A percentile compares a stretch with the other conserved stretches of the same genome.
phyloP scores from a whole-genome alignment of 192 early-diverging fungal species.

The Gorgonomyces haynaldii region DNA sequence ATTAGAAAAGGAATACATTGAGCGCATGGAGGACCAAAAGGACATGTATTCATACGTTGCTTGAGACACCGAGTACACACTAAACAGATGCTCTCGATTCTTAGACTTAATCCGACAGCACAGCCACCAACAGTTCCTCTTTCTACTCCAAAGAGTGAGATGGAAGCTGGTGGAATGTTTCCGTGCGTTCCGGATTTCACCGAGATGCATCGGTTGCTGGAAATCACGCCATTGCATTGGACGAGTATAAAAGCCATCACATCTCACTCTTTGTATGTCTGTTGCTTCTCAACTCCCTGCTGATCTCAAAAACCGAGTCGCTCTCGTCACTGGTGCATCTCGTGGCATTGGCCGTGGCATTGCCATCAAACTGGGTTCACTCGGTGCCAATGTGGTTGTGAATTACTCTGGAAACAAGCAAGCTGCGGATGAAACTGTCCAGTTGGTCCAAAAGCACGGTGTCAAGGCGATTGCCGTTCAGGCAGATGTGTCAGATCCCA shows the following conservation, averaged over 20 bases:
- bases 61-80: no score
- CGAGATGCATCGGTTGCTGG: no score
- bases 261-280: no score
- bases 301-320: conserved; percentile 2
- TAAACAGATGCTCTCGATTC: no score
- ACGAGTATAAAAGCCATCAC: no score
- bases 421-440: conserved; percentile 7
- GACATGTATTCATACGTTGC: conserved; percentile 81
- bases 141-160: no score
- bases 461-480: conserved; percentile 21
- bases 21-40: conserved; percentile 68
- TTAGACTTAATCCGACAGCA: no score
- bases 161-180: no score
- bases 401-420: conserved; percentile 11
- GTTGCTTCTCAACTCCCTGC: no score
- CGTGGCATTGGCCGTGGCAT: conserved; percentile 4
- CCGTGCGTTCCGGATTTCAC: no score
- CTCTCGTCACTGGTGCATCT: conserved; percentile 8
- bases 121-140: no score
- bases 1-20: conserved; percentile 85
- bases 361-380: background rate
- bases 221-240: no score
- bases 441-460: background rate
- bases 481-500: conserved; percentile 17
- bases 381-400: conserved; percentile 19